Conservation (phyloP, 371 early-diverging fungal species). For the Coemansia linderi region DNA sequence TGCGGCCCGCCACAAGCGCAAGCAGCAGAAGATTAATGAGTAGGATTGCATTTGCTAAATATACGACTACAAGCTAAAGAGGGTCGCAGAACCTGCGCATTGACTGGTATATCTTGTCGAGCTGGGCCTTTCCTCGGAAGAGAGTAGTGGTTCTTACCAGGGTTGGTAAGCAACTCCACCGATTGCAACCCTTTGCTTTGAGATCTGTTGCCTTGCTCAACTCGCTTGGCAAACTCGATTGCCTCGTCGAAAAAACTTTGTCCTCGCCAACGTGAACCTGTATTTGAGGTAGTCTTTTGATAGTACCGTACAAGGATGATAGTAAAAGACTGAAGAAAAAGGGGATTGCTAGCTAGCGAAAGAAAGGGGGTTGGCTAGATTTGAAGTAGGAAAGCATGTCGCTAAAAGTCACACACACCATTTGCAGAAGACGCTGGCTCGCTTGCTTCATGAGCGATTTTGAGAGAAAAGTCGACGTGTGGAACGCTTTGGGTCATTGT, state of each 20-base stretch:
- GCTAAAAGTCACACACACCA: background rate
- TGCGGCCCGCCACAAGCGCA: constrained; percentile 40
- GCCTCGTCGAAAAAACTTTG: constrained; percentile 29
- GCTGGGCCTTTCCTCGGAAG: constrained; percentile 20
- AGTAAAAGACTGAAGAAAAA: background rate
- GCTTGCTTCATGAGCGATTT: constrained; percentile 61
- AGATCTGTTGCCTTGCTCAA: background rate
- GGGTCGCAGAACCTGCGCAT: constrained; percentile 18
- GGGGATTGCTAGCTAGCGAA: background rate
- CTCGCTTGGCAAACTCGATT: background rate
- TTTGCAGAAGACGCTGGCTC: background rate
- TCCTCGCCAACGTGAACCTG: constrained; percentile 31
- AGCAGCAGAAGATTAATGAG: background rate
- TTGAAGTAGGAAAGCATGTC: background rate
- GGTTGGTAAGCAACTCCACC: constrained; percentile 11
- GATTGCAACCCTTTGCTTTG: background rate
- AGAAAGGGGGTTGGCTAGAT: background rate
- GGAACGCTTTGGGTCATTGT: constrained; percentile 92
- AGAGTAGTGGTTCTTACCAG: constrained; percentile 27
- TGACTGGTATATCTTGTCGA: constrained; percentile 18
- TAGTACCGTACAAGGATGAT: background rate
- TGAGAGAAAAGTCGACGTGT: constrained; percentile 95
- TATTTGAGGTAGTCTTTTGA: constrained; percentile 24
- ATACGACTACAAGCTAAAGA: background rate
- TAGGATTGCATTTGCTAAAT: background rate